A percentile compares a stretch with the other conserved stretches of the same genome.
Evolutionary conservation across 495 filamentous ascomycete genomes (phyloP).

Genomic region (Podospora fimiseda): DNA sequence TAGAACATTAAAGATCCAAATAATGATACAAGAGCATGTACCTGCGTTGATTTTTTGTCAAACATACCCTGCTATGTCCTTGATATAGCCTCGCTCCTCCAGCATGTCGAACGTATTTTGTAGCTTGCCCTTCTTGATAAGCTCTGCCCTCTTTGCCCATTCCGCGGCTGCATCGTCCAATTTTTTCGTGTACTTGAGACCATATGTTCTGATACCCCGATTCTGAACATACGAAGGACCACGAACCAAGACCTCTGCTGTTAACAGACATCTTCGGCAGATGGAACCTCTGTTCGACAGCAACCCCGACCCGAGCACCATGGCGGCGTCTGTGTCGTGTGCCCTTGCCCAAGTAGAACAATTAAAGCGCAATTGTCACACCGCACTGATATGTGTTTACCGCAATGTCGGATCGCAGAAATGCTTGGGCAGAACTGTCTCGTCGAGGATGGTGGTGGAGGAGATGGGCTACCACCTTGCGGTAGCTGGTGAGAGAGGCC

Average conservation of each 20-base stretch:
- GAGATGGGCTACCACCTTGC: too few relatives aligned
- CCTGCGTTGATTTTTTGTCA: neutral
- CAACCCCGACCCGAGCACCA: constrained; percentile 13
- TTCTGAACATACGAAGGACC: neutral
- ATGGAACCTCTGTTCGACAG: constrained; percentile 11
- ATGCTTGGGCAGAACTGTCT: too few relatives aligned
- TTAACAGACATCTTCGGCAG: constrained; percentile 13
- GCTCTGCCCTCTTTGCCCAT: constrained; percentile 51
- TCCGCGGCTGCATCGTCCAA: constrained; percentile 46
- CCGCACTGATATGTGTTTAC: too few relatives aligned
- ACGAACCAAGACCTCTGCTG: neutral
- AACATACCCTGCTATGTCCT: constrained; percentile 76
- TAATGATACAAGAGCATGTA: neutral
- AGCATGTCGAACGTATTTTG: constrained; percentile 62
- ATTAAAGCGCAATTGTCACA: neutral
- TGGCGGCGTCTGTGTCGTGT: neutral
- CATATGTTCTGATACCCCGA: constrained; percentile 21
- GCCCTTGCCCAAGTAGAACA: neutral
- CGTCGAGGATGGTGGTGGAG: too few relatives aligned
- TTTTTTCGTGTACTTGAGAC: constrained; percentile 44
- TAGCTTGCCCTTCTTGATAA: constrained; percentile 54
- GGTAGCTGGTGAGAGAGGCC: too few relatives aligned
- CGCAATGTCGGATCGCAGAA: neutral
- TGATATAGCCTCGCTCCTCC: constrained; percentile 72
- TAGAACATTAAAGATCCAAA: neutral